Percentiles rank a stretch among this genome's conserved stretches.
phyloP scores from a whole-genome alignment of 805 yeast genomes.

The Lipomyces sp. region DNA sequence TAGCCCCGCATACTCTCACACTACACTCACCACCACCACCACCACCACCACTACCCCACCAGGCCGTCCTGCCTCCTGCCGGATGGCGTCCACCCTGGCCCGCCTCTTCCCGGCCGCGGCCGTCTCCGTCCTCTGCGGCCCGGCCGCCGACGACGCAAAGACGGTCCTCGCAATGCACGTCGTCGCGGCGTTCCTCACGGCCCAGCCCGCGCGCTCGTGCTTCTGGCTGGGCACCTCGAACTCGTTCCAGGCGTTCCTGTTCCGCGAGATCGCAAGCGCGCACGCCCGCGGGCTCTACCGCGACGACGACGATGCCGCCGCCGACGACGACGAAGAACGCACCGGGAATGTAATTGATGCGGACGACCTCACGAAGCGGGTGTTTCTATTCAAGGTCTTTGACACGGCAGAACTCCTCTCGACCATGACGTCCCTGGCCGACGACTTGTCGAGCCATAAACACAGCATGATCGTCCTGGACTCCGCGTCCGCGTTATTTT shows the following conservation, averaged over 20 bases:
- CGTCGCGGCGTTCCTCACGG: constrained; percentile 14
- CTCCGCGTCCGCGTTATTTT: constrained; percentile 6
- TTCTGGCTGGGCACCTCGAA: constrained; percentile 24
- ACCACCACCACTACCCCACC: no score
- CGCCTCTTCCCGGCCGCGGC: constrained; percentile 10
- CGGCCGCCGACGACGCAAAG: constrained; percentile 5
- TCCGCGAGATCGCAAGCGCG: constrained; percentile 6
- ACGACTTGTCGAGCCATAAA: neutral
- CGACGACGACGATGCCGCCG: neutral
- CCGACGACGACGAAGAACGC: neutral
- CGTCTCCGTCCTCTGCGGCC: constrained; percentile 8
- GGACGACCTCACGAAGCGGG: constrained; percentile 1
- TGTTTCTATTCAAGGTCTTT: constrained; percentile 17
- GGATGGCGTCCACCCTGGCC: neutral
- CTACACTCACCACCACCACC: no score
- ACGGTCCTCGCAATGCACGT: constrained; percentile 16
- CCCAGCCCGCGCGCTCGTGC: neutral
- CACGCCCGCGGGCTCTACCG: neutral
- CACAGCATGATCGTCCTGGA: constrained; percentile 13
- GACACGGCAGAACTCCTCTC: constrained; percentile 15
- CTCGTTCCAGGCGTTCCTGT: constrained; percentile 14
- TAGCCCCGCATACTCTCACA: no score
- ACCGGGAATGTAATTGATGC: neutral
- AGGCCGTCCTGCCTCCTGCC: no score
- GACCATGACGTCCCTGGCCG: constrained; percentile 3